Evolutionary conservation across 2,329 filamentous ascomycete genomes (phyloP).

Genomic region (Verticillium zaregamsianum): DNA sequence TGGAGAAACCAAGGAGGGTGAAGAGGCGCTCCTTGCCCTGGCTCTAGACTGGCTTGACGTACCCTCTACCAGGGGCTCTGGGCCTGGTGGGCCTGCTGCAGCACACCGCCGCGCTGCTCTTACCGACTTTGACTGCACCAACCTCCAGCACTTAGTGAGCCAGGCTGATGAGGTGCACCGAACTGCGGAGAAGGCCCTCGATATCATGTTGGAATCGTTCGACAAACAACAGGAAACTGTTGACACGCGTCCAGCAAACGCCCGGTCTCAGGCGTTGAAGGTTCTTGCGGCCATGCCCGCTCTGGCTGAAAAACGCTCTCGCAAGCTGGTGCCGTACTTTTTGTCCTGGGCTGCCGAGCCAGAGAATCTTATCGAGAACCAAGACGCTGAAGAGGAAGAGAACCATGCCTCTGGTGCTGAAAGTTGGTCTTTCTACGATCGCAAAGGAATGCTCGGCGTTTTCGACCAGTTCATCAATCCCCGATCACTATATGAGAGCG

Average conservation of each 20-base stretch:
- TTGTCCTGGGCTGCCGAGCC: conserved; percentile 69
- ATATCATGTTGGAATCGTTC: conserved; percentile 60
- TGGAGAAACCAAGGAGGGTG: conserved; percentile 64
- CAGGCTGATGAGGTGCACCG: conserved; percentile 47
- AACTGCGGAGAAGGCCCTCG: conserved; percentile 46
- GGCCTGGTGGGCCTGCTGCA: conserved; percentile 27
- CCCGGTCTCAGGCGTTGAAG: conserved; percentile 74
- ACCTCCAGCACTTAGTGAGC: conserved; percentile 57
- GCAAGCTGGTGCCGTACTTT: conserved; percentile 79
- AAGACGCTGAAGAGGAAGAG: conserved; percentile 40
- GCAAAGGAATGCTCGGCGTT: conserved; percentile 75
- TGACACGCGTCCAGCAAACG: conserved; percentile 46
- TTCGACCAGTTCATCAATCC: conserved; percentile 87
- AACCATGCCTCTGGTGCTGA: conserved; percentile 31
- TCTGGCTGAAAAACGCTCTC: conserved; percentile 81
- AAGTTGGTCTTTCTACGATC: conserved; percentile 72
- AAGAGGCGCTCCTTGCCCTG: conserved; percentile 66
- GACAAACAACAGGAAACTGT: conserved; percentile 57
- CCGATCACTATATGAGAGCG: conserved; percentile 71
- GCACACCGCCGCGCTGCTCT: conserved; percentile 31
- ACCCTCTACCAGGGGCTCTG: conserved; percentile 51
- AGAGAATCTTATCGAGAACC: conserved; percentile 33
- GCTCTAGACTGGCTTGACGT: conserved; percentile 74
- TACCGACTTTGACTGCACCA: conserved; percentile 83
- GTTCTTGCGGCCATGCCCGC: conserved; percentile 70